Percentiles rank a stretch among this genome's conserved stretches.
phyloP scores from a whole-genome alignment of 208 protist genomes.

The Porcisia deanei region DNA sequence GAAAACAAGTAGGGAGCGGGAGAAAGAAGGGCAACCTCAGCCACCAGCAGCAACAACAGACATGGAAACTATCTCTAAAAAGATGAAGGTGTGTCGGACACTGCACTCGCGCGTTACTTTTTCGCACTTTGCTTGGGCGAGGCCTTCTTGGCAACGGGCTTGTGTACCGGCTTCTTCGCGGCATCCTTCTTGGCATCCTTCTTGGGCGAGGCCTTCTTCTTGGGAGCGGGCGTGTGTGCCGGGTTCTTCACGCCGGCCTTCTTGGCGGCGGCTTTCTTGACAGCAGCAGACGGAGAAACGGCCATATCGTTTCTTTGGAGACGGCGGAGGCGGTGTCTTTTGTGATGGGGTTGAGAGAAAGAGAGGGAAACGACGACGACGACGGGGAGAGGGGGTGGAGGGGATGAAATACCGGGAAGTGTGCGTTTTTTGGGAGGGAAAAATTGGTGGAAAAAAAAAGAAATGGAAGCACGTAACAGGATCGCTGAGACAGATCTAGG shows the following conservation, averaged over 20 bases:
- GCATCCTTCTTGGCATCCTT: conserved; percentile 14
- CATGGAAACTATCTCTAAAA: not conserved
- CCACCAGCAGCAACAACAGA: not conserved
- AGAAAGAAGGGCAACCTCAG: conserved; percentile 4
- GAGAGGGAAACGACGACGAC: not conserved
- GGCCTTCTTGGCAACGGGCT: no score
- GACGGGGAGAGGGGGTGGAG: not conserved
- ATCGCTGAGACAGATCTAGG: not conserved
- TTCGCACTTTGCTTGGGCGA: no score
- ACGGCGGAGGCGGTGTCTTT: not conserved
- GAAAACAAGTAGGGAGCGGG: not conserved
- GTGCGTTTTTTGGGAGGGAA: not conserved
- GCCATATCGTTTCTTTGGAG: conserved; percentile 3
- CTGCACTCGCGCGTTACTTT: conserved; percentile 1
- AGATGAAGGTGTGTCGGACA: not conserved
- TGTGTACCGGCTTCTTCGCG: not conserved
- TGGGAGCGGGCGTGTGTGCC: not conserved
- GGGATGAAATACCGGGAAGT: not conserved
- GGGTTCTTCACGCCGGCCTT: not conserved
- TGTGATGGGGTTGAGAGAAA: not conserved
- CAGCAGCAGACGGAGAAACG: conserved; percentile 16
- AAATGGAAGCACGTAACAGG: not conserved
- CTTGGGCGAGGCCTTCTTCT: not conserved
- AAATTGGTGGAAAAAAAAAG: not conserved
- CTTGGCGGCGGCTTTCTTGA: conserved; percentile 22